Evolutionary conservation across 2,329 filamentous ascomycete genomes (phyloP).

Genomic region (Xylariaceae sp.): DNA sequence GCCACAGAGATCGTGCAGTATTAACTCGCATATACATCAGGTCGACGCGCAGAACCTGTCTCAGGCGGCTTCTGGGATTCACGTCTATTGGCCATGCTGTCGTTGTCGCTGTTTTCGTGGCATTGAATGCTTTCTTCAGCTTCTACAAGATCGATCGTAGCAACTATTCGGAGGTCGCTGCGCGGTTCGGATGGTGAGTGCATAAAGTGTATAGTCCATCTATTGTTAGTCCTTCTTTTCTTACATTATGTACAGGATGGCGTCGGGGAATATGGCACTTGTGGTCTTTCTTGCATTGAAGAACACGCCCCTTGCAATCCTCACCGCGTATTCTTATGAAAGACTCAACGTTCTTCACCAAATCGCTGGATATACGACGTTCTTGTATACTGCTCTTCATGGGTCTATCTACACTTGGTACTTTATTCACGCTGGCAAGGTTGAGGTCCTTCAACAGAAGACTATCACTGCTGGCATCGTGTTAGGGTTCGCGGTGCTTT

Average conservation of each 20-base stretch:
- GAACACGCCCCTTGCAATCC: constrained; percentile 43
- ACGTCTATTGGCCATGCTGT: constrained; percentile 37
- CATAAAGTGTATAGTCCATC: no score
- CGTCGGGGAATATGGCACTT: constrained; percentile 40
- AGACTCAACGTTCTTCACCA: constrained; percentile 46
- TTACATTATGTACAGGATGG: constrained; percentile 37
- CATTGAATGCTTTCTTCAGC: constrained; percentile 33
- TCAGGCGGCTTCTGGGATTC: constrained; percentile 35
- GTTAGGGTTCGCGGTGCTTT: constrained; percentile 35
- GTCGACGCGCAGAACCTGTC: no score
- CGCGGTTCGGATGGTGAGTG: constrained; percentile 32
- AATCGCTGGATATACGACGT: constrained; percentile 40
- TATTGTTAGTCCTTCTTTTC: no score
- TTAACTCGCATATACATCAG: no score
- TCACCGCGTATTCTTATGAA: constrained; percentile 43
- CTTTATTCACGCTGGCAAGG: constrained; percentile 23
- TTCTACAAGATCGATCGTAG: constrained; percentile 27
- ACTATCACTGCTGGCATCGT: constrained; percentile 35
- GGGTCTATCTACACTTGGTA: constrained; percentile 31
- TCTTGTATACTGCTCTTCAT: constrained; percentile 36
- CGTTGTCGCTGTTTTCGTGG: constrained; percentile 32
- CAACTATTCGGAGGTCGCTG: constrained; percentile 24
- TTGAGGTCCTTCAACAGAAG: constrained; percentile 24
- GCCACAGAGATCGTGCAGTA: no score
- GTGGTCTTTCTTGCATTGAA: constrained; percentile 46